Conservation (phyloP, 352 stramenopile species). For the Pythium aphanidermatum region DNA sequence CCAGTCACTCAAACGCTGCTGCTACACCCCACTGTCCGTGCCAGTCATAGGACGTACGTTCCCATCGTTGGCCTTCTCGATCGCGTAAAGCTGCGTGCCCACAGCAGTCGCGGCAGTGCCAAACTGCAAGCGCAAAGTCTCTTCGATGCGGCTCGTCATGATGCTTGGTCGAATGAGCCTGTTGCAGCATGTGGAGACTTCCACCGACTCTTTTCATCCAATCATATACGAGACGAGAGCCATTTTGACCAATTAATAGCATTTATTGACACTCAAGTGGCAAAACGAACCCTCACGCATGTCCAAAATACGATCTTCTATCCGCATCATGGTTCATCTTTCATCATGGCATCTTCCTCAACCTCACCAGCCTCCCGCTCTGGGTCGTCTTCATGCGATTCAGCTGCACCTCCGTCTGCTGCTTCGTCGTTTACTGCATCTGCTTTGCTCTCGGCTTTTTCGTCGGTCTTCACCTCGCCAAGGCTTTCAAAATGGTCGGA, state of each 20-base stretch:
- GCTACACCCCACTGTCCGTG: background rate
- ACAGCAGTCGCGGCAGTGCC: constrained; percentile 61
- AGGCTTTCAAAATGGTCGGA: constrained; percentile 1
- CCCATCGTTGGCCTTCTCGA: constrained; percentile 36
- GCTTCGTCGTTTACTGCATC: constrained; percentile 3
- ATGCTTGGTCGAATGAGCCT: no score
- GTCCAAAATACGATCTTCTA: background rate
- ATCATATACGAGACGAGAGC: background rate
- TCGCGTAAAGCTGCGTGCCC: constrained; percentile 47
- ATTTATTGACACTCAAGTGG: background rate
- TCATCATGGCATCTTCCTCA: constrained; percentile 14
- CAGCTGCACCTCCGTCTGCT: background rate
- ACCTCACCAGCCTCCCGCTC: constrained; percentile 21
- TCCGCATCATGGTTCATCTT: background rate
- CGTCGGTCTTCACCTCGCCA: background rate
- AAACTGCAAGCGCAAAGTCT: constrained; percentile 69
- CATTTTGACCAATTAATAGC: background rate
- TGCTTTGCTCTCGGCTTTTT: constrained; percentile 15
- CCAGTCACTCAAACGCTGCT: background rate
- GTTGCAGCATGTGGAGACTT: no score
- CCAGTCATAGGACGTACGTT: constrained; percentile 20
- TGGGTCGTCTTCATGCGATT: constrained; percentile 3
- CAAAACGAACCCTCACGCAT: no score
- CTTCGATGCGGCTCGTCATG: constrained; percentile 21
- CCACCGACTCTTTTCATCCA: background rate